Evolutionary conservation across 2,329 filamentous ascomycete species (phyloP).

Genomic region (Penicillium glabrum): DNA sequence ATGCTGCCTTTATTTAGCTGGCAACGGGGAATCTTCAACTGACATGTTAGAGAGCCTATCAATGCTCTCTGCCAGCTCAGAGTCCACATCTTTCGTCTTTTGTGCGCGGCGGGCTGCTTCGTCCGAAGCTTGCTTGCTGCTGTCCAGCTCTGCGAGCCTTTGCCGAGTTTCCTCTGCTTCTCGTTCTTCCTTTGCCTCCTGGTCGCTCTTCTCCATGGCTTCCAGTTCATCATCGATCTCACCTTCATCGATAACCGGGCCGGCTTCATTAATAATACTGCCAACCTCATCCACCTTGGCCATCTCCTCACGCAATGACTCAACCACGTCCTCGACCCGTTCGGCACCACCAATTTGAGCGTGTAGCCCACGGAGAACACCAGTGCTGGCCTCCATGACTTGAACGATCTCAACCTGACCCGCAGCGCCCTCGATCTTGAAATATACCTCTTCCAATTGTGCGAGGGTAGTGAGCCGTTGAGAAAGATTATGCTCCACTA

Average conservation of each 20-base stretch:
- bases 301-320: constrained; percentile 76
- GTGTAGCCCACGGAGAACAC: constrained; percentile 72
- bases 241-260: constrained; percentile 65
- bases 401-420: constrained; percentile 81
- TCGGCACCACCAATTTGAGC: constrained; percentile 74
- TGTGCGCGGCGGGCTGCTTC: constrained; percentile 37
- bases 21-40: constrained; percentile 34
- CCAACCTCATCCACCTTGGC: constrained; percentile 78
- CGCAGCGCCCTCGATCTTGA: constrained; percentile 80
- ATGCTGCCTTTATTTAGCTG: constrained; percentile 17
- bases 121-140: constrained; percentile 42
- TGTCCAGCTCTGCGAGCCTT: constrained; percentile 51
- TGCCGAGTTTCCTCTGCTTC: constrained; percentile 50
- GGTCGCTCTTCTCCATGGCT: constrained; percentile 65
- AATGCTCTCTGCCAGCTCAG: constrained; percentile 39
- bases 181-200: constrained; percentile 48
- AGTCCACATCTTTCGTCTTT: constrained; percentile 28
- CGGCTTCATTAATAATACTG: constrained; percentile 69
- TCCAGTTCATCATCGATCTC: constrained; percentile 89
- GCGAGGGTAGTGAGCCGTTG: constrained; percentile 70
- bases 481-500: constrained; percentile 71
- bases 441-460: constrained; percentile 80
- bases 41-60: constrained; percentile 43
- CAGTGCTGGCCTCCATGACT: constrained; percentile 76
- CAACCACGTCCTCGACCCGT: constrained; percentile 72